These are phyloP conservation scores for Pistacia vera DNA, from an alignment of 345 rosid species.

Conservation along the genomic window DNA sequence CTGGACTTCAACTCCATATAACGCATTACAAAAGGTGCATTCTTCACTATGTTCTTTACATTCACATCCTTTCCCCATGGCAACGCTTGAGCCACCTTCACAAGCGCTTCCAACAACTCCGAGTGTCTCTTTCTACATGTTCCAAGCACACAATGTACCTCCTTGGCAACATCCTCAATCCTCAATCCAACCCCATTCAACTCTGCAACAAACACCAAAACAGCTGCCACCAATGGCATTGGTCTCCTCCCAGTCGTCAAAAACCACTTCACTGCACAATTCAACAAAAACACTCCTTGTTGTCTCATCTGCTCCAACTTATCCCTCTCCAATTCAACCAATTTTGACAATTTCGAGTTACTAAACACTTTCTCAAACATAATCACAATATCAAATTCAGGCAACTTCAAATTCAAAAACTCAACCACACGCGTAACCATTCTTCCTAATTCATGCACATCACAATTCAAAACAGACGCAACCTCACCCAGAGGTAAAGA, in stretches of 20 bases:
- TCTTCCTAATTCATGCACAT: constrained; percentile 65
- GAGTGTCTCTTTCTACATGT: constrained; percentile 57
- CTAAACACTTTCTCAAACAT: constrained; percentile 44
- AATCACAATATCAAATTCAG: constrained; percentile 54
- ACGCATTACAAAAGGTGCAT: constrained; percentile 56
- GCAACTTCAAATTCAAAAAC: constrained; percentile 49
- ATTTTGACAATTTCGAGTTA: constrained; percentile 31
- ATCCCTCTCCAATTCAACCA: constrained; percentile 40
- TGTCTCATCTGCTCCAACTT: constrained; percentile 46
- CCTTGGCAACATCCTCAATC: constrained; percentile 58
- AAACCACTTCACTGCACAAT: constrained; percentile 78
- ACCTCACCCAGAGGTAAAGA: constrained; percentile 56
- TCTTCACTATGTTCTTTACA: constrained; percentile 63
- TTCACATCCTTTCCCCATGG: constrained; percentile 85
- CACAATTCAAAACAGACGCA: constrained; percentile 48
- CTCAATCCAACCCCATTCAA: constrained; percentile 48
- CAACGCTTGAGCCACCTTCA: constrained; percentile 67
- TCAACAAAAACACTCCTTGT: constrained; percentile 70
- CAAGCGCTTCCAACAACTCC: constrained; percentile 66
- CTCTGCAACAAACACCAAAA: constrained; percentile 62
- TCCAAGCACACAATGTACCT: constrained; percentile 35
- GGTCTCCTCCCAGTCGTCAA: constrained; percentile 80
- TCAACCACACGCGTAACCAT: constrained; percentile 71
- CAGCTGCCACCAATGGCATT: constrained; percentile 66
- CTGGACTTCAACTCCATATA: constrained; percentile 76